Conservation (phyloP, 2,329 filamentous ascomycete genomes). For the Aspergillus sp. region DNA sequence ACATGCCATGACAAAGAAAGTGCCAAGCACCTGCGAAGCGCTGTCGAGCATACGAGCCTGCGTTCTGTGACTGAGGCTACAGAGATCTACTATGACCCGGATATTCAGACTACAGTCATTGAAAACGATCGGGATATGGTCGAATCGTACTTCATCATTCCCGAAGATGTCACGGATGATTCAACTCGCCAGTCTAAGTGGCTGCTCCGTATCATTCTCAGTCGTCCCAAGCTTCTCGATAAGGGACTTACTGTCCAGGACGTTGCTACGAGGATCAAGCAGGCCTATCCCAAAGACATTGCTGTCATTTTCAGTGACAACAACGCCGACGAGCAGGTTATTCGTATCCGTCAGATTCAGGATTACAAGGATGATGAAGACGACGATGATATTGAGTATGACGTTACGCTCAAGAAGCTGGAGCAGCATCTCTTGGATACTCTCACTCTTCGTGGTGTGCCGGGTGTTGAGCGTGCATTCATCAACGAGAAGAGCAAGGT, state of each 20-base stretch:
- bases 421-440: constrained; percentile 90
- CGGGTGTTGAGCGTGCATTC: constrained; percentile 86
- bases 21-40: constrained; percentile 81
- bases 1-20: constrained; percentile 67
- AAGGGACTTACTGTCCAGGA: constrained; percentile 86
- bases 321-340: constrained; percentile 92
- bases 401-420: constrained; percentile 87
- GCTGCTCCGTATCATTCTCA: constrained; percentile 89
- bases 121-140: constrained; percentile 89
- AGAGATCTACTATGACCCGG: constrained; percentile 96
- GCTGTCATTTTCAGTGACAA: constrained; percentile 97
- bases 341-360: constrained; percentile 81
- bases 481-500: constrained; percentile 76
- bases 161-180: constrained; percentile 71
- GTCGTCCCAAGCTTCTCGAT: constrained; percentile 91
- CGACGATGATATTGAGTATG: constrained; percentile 73
- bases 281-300: constrained; percentile 79
- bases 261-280: constrained; percentile 84
- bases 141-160: constrained; percentile 93
- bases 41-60: constrained; percentile 91
- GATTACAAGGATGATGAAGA: constrained; percentile 71
- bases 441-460: constrained; percentile 84
- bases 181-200: constrained; percentile 76
- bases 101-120: constrained; percentile 81
- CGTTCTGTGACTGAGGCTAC: constrained; percentile 87